Evolutionary conservation across 2,329 filamentous ascomycete species (phyloP), one percentile per base, ranked within the genome.

Genomic region (Phyllosticta citribraziliensis): DNA sequence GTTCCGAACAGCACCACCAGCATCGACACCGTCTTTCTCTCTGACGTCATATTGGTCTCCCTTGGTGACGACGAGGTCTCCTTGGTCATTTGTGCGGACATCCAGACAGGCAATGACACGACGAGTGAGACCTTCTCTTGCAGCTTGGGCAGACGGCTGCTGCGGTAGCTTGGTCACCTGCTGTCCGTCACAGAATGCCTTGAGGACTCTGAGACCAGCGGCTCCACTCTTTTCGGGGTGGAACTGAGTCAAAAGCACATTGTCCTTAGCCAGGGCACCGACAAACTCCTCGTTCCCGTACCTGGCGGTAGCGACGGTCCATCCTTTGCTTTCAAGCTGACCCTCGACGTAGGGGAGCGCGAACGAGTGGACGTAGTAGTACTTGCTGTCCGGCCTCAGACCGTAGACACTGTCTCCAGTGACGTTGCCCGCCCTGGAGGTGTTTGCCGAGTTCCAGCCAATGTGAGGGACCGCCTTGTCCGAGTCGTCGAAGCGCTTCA

Each of bases 301-400:
- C 17, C 83, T 86, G 19, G 87, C 92, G 2, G 89, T 96, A 1
- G 94, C 94, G n/a, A 97, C 88, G 9, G 85, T 84, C 93, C 94
- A 99, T 25, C 93, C 94, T 35, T 88, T 82, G 60, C 80, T 79
- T 74, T 97, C 91, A 12, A 97, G 80, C 65, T 87, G 81, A 40
- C 88, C 89, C 54, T 82, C 75, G 58, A 77, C 76, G 73, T 97
- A 96, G 2, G 87, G 87, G 25, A 85, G 87, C 62, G 91, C 92
- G 76, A 94, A 99, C 2, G 91, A 92, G 80, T 99, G 94, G 61
- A 99, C 93, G 72, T 99, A 99, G 78, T 99, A 99, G 80, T 99
- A 99, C 75, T 97, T 99, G 71, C 89, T 96, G 58, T 82, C 81
- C 0, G 89, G 86, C 27, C 83, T 80, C 59, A 99, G 77, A 62